Conservation (phyloP, 164 flowering plant species). For the Houttuynia cordata region DNA sequence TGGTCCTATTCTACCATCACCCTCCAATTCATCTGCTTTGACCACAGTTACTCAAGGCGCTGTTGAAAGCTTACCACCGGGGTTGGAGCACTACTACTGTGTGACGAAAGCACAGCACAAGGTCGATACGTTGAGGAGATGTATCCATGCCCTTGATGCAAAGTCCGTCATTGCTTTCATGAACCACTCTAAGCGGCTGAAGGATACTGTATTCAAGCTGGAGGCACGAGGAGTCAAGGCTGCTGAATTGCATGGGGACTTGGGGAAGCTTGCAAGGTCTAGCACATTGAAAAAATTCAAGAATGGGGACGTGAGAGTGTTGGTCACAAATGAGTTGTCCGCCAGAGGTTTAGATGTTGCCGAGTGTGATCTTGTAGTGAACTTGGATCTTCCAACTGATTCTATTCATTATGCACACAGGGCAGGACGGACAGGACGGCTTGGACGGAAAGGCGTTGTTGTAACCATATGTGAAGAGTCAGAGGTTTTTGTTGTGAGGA, state of each 20-base stretch:
- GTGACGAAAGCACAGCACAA: constrained; percentile 70
- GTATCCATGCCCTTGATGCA: constrained; percentile 90
- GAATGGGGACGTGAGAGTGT: constrained; percentile 67
- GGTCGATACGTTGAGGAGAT: constrained; percentile 74
- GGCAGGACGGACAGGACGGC: constrained; percentile 87
- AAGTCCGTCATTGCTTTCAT: constrained; percentile 82
- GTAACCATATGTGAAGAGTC: constrained; percentile 84
- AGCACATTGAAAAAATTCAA: constrained; percentile 77
- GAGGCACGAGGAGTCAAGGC: constrained; percentile 88
- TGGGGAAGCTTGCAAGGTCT: constrained; percentile 77
- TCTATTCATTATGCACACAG: constrained; percentile 90
- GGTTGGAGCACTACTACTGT: constrained; percentile 65
- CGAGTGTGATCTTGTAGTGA: constrained; percentile 94
- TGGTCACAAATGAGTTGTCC: constrained; percentile 94
- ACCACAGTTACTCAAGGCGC: constrained; percentile 32
- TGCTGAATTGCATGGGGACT: constrained; percentile 89
- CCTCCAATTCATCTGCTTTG: constrained; percentile 17
- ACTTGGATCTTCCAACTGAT: constrained; percentile 83
- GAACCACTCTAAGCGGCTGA: constrained; percentile 79
- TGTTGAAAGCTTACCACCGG: constrained; percentile 67
- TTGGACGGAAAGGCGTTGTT: constrained; percentile 78
- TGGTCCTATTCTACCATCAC: constrained; percentile 25
- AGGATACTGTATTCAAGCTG: constrained; percentile 83
- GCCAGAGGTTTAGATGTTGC: constrained; percentile 93
- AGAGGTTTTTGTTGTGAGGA: constrained; percentile 79